Evolutionary conservation across 75 land plant species (phyloP).

Genomic region (Chamaecyparis obtusa): DNA sequence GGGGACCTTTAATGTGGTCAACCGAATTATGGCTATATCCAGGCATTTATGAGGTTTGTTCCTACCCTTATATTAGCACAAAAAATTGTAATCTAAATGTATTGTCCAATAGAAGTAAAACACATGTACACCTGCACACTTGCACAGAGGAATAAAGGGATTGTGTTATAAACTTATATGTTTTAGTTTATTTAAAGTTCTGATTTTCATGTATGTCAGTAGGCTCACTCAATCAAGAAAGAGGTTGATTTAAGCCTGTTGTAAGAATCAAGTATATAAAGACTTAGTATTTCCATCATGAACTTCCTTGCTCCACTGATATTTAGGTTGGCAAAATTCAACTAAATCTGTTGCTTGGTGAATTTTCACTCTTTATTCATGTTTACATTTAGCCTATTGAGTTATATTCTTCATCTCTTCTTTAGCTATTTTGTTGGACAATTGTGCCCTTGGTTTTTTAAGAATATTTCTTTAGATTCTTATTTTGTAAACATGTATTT

Average conservation of each 20-base stretch:
- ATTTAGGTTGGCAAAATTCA: not conserved
- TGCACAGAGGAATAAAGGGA: not conserved
- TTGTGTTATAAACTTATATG: not conserved
- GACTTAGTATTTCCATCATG: not conserved
- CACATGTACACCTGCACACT: not conserved
- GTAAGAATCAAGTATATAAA: not conserved
- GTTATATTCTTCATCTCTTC: not conserved
- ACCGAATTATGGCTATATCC: slow-evolving; percentile 12
- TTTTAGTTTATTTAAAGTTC: not conserved
- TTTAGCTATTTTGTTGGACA: not conserved
- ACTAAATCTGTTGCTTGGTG: not conserved
- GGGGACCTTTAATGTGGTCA: not conserved
- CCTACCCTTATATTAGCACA: not conserved
- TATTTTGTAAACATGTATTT: not conserved
- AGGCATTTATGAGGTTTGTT: slow-evolving; percentile 10
- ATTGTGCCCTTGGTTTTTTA: not conserved
- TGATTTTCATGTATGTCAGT: not conserved
- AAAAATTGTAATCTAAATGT: not conserved
- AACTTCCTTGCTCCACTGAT: not conserved
- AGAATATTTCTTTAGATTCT: not conserved
- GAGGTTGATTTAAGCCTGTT: not conserved
- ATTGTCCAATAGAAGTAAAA: not conserved
- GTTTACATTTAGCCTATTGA: not conserved
- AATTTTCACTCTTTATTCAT: not conserved
- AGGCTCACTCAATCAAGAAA: not conserved